Percentiles rank a stretch among this genome's conserved stretches.
These are phyloP conservation scores for Eudorina sp. DNA, from an alignment of 139 green algal genomes.

Conservation along the genomic window DNA sequence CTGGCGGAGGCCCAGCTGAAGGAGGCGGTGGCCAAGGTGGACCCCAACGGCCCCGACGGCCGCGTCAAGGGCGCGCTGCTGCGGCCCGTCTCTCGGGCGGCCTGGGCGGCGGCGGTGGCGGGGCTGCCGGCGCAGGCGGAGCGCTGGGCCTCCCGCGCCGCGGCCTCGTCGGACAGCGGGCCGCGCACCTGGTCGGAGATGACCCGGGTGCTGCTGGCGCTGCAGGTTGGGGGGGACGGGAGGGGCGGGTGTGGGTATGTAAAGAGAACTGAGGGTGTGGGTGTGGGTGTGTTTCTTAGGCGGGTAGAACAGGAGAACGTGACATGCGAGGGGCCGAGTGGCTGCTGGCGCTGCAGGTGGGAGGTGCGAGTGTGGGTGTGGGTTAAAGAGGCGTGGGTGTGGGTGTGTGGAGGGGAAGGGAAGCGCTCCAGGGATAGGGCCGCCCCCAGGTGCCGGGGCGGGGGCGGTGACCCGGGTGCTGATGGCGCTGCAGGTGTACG, in stretches of 20 bases:
- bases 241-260: neutral
- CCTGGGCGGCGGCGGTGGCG: slow-evolving; percentile 62
- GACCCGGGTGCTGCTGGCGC: slow-evolving; percentile 52
- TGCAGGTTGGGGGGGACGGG: slow-evolving; percentile 33
- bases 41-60: slow-evolving; percentile 61
- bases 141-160: slow-evolving; percentile 56
- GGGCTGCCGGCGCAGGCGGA: slow-evolving; percentile 60
- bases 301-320: no score
- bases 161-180: slow-evolving; percentile 48
- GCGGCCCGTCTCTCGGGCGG: slow-evolving; percentile 62
- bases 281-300: no score
- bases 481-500: no score
- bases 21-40: slow-evolving; percentile 64
- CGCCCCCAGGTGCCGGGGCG: no score
- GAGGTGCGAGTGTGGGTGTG: no score
- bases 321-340: no score
- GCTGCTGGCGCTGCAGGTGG: no score
- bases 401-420: no score
- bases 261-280: neutral
- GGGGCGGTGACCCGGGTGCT: no score
- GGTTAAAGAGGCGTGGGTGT: no score
- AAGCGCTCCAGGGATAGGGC: no score
- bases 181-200: slow-evolving; percentile 70
- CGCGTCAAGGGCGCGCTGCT: slow-evolving; percentile 60
- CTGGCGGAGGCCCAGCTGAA: slow-evolving; percentile 66